Evolutionary conservation across 768 basidiomycete species (phyloP), one percentile per base, ranked within the genome.

Genomic region (Rhodotorula babjevae): DNA sequence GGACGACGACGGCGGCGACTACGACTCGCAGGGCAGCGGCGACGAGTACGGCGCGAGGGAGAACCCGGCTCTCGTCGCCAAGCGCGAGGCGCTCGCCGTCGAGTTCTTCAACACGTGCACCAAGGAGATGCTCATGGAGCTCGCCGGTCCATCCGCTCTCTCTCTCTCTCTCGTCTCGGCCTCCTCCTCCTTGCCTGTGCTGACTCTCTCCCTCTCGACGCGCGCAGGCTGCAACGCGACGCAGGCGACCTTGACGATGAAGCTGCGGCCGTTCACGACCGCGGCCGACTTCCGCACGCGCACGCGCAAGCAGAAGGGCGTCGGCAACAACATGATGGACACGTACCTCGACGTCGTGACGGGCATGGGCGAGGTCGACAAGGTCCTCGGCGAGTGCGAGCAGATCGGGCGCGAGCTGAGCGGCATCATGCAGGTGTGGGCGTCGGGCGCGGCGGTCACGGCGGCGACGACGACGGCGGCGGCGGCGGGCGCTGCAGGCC

Each of bases 301-400:
- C 81, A 85, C 98, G 16, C 89, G 88, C n/a, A 91, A 88, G 83
- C 94, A 91, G 83, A 93, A 92, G 16, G 94, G 95, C 31, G 88
- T 99, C 77, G 93, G 92, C 72, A 85, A 90, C 71, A 87, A 90
- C 68, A 85, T 98, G 80, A 92, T 98, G 79, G 92, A 95, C 78
- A 92, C 94, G 75, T 93, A 91, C 80, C 87, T 87, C 66, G 85
- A 87, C 53, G 90, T 96, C 77, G 89, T 97, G 79, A 83, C 86
- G 67, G 91, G 90, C 15, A 72, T 75, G 69, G 87, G 87, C 19
- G 87, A 88, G 50, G 93, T 98, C 67, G 96, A 99, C 80, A 86
- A 84, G 72, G 88, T 97, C 74, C 86, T 99, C 23, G 87, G 88
- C 80, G 87, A 90, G 66, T 98, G 95, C 80, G 93, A 97, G 81